A percentile compares a stretch with the other conserved stretches of the same genome.
Evolutionary conservation across 805 yeast species (phyloP).

Genomic region (Vanderwaltozyma yarrowii): DNA sequence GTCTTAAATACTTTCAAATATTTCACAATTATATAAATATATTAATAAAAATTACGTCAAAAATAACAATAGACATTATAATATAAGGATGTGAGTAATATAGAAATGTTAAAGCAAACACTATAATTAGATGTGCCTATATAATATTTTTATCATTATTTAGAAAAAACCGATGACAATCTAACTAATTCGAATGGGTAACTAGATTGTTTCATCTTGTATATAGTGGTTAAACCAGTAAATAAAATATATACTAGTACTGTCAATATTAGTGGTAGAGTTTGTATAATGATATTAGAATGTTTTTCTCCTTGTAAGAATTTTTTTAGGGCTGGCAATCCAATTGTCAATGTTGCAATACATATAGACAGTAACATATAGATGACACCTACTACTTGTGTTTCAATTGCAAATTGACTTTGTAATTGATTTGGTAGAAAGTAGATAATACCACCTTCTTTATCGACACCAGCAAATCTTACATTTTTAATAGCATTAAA

Average conservation of each 20-base stretch:
- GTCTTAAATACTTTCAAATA: too few species aligned
- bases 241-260: conserved; percentile 43
- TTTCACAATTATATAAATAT: too few species aligned
- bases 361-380: conserved; percentile 61
- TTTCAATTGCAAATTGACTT: conserved; percentile 76
- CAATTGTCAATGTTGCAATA: conserved; percentile 47
- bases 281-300: conserved; percentile 31
- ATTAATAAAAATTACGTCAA: too few species aligned
- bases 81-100: too few species aligned
- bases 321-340: conserved; percentile 34
- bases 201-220: conserved; percentile 57
- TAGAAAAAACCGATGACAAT: too few species aligned
- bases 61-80: too few species aligned
- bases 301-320: conserved; percentile 25
- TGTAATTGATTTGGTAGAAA: conserved; percentile 56
- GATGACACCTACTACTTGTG: conserved; percentile 68
- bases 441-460: conserved; percentile 38
- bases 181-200: conserved; percentile 51
- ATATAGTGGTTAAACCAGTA: conserved; percentile 55
- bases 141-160: too few species aligned
- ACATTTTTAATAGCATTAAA: conserved; percentile 74
- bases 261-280: conserved; percentile 38
- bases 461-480: conserved; percentile 38
- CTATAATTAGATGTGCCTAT: too few species aligned
- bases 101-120: too few species aligned